phyloP scores from a whole-genome alignment of 2,329 filamentous ascomycete genomes.

The Alternaria sp. region DNA sequence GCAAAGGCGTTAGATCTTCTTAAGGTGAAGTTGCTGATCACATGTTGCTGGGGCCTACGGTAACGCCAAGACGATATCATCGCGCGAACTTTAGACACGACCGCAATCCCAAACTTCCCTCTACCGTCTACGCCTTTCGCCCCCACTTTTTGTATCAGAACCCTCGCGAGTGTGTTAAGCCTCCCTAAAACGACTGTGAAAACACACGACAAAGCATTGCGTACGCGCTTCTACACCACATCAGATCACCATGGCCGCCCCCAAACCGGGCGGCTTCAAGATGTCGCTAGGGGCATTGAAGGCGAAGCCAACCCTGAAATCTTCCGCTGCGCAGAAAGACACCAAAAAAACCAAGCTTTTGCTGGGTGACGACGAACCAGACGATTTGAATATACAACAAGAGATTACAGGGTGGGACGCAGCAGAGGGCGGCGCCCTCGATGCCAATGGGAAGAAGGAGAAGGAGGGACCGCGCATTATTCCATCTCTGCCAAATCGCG shows the following conservation, averaged over 20 bases:
- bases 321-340: conserved; percentile 24
- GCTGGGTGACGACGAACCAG: conserved; percentile 46
- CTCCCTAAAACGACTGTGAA: background rate
- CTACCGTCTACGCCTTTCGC: background rate
- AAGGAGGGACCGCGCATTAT: conserved; percentile 65
- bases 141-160: background rate
- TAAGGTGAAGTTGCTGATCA: background rate
- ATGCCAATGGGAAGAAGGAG: conserved; percentile 46
- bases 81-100: conserved; percentile 25
- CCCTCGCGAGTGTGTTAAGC: background rate
- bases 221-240: conserved; percentile 3
- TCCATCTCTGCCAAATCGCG: conserved; percentile 64
- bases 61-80: conserved; percentile 38
- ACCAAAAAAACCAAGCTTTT: conserved; percentile 40
- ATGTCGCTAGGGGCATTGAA: conserved; percentile 46
- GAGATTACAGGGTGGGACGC: conserved; percentile 66
- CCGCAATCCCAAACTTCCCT: conserved; percentile 6
- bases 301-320: conserved; percentile 40
- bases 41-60: background rate
- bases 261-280: conserved; percentile 47
- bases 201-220: conserved; percentile 1
- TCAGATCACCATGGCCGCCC: conserved; percentile 46
- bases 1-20: background rate
- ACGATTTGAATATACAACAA: conserved; percentile 36
- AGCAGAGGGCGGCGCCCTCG: conserved; percentile 59